These are phyloP conservation scores for Rugonectria rugulosa DNA, from an alignment of 2,329 filamentous ascomycete species.

Conservation along the genomic window DNA sequence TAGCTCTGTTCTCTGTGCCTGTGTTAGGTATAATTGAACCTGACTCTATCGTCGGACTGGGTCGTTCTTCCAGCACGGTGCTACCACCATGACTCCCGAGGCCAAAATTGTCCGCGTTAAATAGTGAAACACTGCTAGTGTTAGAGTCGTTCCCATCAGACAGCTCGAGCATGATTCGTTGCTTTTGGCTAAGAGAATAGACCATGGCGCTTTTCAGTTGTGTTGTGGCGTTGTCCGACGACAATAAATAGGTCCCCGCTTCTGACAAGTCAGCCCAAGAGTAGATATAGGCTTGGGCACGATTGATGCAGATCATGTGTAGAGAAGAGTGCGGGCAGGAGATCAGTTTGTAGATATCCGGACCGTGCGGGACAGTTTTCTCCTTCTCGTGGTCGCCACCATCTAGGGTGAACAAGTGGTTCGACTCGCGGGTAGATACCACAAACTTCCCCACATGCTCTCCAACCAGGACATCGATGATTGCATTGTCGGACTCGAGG, in stretches of 20 bases:
- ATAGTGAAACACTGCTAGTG: slow-evolving; percentile 12
- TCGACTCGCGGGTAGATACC: slow-evolving; percentile 42
- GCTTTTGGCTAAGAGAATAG: slow-evolving; percentile 25
- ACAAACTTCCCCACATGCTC: slow-evolving; percentile 40
- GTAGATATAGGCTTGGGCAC: slow-evolving; percentile 32
- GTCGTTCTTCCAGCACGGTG: neutral
- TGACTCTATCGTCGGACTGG: neutral
- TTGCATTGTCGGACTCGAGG: slow-evolving; percentile 33
- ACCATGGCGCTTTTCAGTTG: slow-evolving; percentile 34
- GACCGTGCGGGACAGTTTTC: slow-evolving; percentile 1
- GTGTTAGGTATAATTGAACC: slow-evolving; percentile 7
- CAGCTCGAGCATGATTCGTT: slow-evolving; percentile 25
- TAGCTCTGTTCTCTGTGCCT: neutral
- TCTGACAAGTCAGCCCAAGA: slow-evolving; percentile 41
- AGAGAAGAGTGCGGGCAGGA: slow-evolving; percentile 28
- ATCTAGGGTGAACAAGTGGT: slow-evolving; percentile 40
- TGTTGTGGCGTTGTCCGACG: slow-evolving; percentile 13
- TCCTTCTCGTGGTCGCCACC: slow-evolving; percentile 30
- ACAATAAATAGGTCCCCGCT: slow-evolving; percentile 21
- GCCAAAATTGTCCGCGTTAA: slow-evolving; percentile 17
- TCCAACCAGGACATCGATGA: slow-evolving; percentile 38
- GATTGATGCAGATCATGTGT: slow-evolving; percentile 42
- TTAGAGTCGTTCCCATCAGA: slow-evolving; percentile 6
- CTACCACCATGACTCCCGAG: neutral
- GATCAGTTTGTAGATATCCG: slow-evolving; percentile 29